Conservation (phyloP, 208 protist species). For the Lotmaria passim region DNA sequence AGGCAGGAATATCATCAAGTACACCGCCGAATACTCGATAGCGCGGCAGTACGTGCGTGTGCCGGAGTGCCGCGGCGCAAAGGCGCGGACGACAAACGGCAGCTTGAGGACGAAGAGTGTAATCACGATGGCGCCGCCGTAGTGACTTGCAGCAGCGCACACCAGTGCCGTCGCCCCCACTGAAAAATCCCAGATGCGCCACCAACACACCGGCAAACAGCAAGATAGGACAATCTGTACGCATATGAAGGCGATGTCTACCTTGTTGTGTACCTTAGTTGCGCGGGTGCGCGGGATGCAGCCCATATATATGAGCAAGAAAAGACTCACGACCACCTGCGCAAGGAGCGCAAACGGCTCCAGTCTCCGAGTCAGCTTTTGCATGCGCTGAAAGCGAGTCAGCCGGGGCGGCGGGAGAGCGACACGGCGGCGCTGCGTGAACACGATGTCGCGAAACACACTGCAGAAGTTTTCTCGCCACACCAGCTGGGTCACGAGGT, state of each 20-base stretch:
- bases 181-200: slow-evolving; percentile 49
- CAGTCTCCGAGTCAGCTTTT: slow-evolving; percentile 9
- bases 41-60: slow-evolving; percentile 76
- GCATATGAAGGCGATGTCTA: slow-evolving; percentile 60
- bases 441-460: slow-evolving; percentile 58
- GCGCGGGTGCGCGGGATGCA: slow-evolving; percentile 34
- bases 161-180: slow-evolving; percentile 52
- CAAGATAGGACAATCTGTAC: slow-evolving; percentile 46
- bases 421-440: slow-evolving; percentile 30
- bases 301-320: slow-evolving; percentile 73
- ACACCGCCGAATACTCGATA: slow-evolving; percentile 48
- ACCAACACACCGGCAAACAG: slow-evolving; percentile 43
- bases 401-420: slow-evolving; percentile 4
- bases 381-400: slow-evolving; percentile 28
- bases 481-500: slow-evolving; percentile 60
- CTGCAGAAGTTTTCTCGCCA: slow-evolving; percentile 86
- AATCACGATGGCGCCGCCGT: slow-evolving; percentile 55
- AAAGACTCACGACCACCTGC: slow-evolving; percentile 53
- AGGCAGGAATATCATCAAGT: slow-evolving; percentile 61
- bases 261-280: slow-evolving; percentile 41
- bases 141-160: slow-evolving; percentile 40
- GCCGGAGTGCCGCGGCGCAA: slow-evolving; percentile 54
- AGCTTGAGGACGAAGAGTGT: slow-evolving; percentile 68
- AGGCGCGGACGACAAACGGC: slow-evolving; percentile 56
- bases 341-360: slow-evolving; percentile 44